These are phyloP conservation scores for Hydnum rufescens DNA, from an alignment of 768 basidiomycete species.

Conservation along the genomic window DNA sequence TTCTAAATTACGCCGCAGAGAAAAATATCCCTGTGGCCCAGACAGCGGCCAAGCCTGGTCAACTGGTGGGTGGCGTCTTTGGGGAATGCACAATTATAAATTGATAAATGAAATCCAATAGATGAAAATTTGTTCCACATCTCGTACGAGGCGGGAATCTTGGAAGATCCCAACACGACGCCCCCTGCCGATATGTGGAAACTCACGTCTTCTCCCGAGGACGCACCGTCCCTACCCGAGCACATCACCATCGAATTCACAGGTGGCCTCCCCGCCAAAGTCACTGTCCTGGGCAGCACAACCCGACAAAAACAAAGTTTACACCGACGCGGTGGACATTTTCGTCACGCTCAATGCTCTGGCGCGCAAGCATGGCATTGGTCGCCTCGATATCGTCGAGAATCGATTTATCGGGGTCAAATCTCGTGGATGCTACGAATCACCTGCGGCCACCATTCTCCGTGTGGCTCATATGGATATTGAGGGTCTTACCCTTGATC, in stretches of 20 bases:
- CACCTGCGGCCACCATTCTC: conserved; percentile 89
- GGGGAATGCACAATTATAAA: not conserved
- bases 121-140: conserved; percentile 99
- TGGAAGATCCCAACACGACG: conserved; percentile 89
- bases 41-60: conserved; percentile 98
- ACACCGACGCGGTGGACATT: conserved; percentile 88
- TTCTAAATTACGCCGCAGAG: conserved; percentile 73
- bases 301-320: conserved; percentile 31
- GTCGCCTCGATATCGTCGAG: conserved; percentile 97
- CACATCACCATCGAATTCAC: conserved; percentile 71
- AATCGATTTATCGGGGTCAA: conserved; percentile 99
- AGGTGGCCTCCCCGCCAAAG: conserved; percentile 69
- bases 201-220: conserved; percentile 64
- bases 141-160: conserved; percentile 97
- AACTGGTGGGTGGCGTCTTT: conserved; percentile 27
- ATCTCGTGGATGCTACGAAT: conserved; percentile 98
- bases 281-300: too few species aligned
- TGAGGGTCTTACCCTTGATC: conserved; percentile 93
- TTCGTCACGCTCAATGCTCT: conserved; percentile 82
- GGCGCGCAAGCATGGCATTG: conserved; percentile 87
- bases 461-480: conserved; percentile 90
- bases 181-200: conserved; percentile 99
- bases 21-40: conserved; percentile 86
- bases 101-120: conserved; percentile 3
- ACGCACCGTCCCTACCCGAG: conserved; percentile 64